A percentile compares a stretch with the other conserved stretches of the same genome.
Evolutionary conservation across 257 asterid species (phyloP).

Genomic region (Datura wrightii): DNA sequence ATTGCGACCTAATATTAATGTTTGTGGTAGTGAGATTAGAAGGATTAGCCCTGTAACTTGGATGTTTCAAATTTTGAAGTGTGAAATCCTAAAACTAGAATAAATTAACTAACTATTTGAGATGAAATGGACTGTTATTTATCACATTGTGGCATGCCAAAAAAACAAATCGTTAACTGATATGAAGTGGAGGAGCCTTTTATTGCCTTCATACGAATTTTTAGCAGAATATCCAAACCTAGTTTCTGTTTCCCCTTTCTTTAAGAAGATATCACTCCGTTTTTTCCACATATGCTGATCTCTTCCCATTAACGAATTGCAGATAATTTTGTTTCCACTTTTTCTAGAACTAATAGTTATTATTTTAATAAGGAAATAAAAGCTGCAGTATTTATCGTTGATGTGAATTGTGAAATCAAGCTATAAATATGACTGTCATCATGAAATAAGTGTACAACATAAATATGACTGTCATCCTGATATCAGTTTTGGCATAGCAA

Average conservation of each 20-base stretch:
- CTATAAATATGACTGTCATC: background rate
- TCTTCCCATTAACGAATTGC: background rate
- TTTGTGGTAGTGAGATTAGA: background rate
- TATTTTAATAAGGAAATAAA: background rate
- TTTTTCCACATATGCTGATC: background rate
- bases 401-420: conserved; percentile 7
- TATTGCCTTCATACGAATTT: background rate
- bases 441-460: background rate
- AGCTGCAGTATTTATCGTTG: background rate
- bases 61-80: background rate
- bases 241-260: background rate
- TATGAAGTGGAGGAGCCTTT: background rate
- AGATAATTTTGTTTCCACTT: background rate
- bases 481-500: too few relatives aligned
- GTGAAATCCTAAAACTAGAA: background rate
- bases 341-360: background rate
- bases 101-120: background rate
- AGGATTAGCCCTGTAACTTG: background rate
- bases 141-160: background rate
- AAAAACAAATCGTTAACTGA: background rate
- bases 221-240: background rate
- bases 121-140: background rate
- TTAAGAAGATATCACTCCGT: background rate
- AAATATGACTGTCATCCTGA: background rate
- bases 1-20: background rate